Evolutionary conservation across 148 eudicot genomes (phyloP).

Genomic region (Amaranthus hypochondriacus): DNA sequence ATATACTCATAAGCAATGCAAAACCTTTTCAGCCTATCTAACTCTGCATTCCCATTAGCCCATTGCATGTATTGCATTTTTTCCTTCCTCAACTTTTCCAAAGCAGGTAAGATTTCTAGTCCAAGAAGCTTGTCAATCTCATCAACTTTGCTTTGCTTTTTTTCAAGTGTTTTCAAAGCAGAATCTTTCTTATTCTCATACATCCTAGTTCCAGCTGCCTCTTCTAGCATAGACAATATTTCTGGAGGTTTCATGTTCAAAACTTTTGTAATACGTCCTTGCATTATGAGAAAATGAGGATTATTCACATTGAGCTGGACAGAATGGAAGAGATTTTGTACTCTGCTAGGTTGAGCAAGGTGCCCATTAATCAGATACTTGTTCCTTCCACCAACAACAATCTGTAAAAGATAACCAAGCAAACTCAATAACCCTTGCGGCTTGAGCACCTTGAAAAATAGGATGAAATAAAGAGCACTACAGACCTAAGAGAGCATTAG

Average conservation of each 20-base stretch:
- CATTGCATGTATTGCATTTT: slow-evolving; percentile 96
- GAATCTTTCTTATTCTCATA: slow-evolving; percentile 96
- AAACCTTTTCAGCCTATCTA: slow-evolving; percentile 82
- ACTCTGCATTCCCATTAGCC: slow-evolving; percentile 89
- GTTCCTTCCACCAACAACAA: slow-evolving; percentile 98
- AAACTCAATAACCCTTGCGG: background rate
- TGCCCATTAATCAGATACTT: slow-evolving; percentile 96
- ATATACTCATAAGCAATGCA: slow-evolving; percentile 93
- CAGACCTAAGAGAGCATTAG: background rate
- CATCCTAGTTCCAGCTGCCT: slow-evolving; percentile 99
- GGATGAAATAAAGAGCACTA: background rate
- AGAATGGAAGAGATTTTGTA: slow-evolving; percentile 96
- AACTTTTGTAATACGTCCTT: slow-evolving; percentile 98
- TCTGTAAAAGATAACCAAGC: slow-evolving; percentile 44
- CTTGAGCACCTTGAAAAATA: background rate
- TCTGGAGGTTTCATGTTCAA: slow-evolving; percentile 99
- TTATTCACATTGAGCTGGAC: slow-evolving; percentile 97
- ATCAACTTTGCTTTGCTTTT: slow-evolving; percentile 85
- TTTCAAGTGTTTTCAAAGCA: slow-evolving; percentile 91
- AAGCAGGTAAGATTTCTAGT: slow-evolving; percentile 83
- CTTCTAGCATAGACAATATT: slow-evolving; percentile 98
- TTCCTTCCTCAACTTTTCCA: slow-evolving; percentile 92
- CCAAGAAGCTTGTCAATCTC: slow-evolving; percentile 92
- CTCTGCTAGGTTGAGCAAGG: slow-evolving; percentile 99
- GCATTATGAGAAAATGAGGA: slow-evolving; percentile 99